Evolutionary conservation across 2,329 filamentous ascomycete species (phyloP).

Genomic region (Fusarium sp.): DNA sequence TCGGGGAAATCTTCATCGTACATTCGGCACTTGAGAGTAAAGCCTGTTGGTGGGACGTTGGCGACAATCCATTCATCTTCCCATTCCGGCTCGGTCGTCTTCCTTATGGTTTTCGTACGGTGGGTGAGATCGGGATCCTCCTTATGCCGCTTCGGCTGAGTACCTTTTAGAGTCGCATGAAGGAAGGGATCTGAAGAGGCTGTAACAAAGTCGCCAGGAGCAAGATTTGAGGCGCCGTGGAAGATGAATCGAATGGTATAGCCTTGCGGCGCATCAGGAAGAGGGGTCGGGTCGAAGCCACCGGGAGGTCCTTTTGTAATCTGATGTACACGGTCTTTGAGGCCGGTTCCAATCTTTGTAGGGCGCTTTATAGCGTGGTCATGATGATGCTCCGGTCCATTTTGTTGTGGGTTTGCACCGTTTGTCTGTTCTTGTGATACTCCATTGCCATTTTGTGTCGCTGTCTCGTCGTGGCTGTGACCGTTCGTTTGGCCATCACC

Average conservation of each 20-base stretch:
- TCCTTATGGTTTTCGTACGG: conserved; percentile 80
- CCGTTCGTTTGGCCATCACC: conserved; percentile 17
- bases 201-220: conserved; percentile 80
- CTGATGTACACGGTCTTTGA: conserved; percentile 42
- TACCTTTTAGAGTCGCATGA: conserved; percentile 76
- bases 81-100: conserved; percentile 80
- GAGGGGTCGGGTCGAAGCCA: conserved; percentile 81
- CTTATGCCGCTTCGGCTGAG: conserved; percentile 80
- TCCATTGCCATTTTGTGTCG: conserved; percentile 7
- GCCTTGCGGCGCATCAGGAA: conserved; percentile 78
- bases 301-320: conserved; percentile 66
- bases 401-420: neutral
- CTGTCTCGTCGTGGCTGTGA: conserved; percentile 3
- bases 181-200: conserved; percentile 87
- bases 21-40: conserved; percentile 83
- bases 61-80: conserved; percentile 87
- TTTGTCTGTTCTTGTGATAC: conserved; percentile 6
- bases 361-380: conserved; percentile 18
- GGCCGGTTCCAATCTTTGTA: conserved; percentile 20
- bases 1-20: conserved; percentile 92
- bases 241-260: conserved; percentile 89
- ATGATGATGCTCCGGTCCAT: conserved; percentile 9
- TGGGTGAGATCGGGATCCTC: conserved; percentile 81
- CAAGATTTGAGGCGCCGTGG: conserved; percentile 81
- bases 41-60: conserved; percentile 83